Percentiles rank a stretch among this genome's conserved stretches.
phyloP scores from a whole-genome alignment of 2,329 filamentous ascomycete species.

The Clarireedia paspali region DNA sequence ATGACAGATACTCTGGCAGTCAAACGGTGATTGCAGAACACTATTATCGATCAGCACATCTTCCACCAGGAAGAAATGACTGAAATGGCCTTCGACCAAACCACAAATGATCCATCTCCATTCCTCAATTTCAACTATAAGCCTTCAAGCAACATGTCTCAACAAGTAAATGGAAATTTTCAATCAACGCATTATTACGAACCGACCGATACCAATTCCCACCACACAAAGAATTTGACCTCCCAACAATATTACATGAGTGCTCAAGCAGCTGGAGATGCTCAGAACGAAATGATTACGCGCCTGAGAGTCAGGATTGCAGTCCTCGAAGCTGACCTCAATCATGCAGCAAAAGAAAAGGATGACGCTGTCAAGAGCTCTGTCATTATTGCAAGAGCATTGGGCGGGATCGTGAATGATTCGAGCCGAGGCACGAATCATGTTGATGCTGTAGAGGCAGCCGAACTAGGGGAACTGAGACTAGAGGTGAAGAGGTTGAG shows the following conservation, averaged over 20 bases:
- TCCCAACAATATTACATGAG: conserved; percentile 69
- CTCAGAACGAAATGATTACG: conserved; percentile 3
- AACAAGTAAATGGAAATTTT: neutral
- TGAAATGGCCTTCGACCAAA: neutral
- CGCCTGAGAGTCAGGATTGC: conserved; percentile 16
- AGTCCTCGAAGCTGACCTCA: conserved; percentile 21
- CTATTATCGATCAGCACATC: neutral
- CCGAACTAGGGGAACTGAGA: conserved; percentile 11
- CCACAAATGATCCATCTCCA: neutral
- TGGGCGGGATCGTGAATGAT: neutral
- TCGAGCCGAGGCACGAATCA: neutral
- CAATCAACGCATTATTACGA: neutral
- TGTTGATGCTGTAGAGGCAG: neutral
- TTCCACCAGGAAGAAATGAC: neutral
- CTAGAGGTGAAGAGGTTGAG: conserved; percentile 15
- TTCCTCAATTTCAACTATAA: neutral
- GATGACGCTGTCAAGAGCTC: conserved; percentile 12
- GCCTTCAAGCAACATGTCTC: neutral
- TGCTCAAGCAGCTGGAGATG: neutral
- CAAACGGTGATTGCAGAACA: neutral
- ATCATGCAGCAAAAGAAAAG: conserved; percentile 14
- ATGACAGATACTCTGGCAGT: neutral
- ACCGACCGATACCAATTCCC: no score
- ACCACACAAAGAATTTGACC: conserved; percentile 70
- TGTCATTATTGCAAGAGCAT: conserved; percentile 10